phyloP scores from a whole-genome alignment of 805 yeast genomes.

The Geotrichum ghanense region DNA sequence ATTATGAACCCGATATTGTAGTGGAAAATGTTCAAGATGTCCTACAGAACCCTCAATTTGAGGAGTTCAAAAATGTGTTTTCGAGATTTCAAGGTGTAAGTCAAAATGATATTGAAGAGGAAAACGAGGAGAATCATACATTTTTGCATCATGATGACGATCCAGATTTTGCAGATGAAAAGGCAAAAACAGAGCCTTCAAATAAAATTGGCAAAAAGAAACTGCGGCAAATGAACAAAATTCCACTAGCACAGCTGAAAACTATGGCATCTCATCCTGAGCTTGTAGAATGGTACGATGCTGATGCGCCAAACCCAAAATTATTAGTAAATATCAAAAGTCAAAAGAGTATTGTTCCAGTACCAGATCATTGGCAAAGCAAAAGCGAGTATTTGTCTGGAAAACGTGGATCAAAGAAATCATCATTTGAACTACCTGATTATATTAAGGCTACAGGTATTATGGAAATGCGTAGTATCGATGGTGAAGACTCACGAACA shows the following conservation, averaged over 20 bases:
- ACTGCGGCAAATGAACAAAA: conserved; percentile 38
- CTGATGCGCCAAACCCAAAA: conserved; percentile 70
- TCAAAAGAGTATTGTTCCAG: conserved; percentile 53
- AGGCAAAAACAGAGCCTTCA: conserved; percentile 20
- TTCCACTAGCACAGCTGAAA: conserved; percentile 60
- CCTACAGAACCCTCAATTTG: conserved; percentile 23
- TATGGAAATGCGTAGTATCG: conserved; percentile 66
- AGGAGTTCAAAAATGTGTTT: conserved; percentile 27
- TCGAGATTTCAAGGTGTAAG: conserved; percentile 25
- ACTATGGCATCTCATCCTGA: conserved; percentile 52
- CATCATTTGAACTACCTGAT: conserved; percentile 67
- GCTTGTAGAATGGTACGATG: conserved; percentile 76
- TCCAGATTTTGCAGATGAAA: conserved; percentile 20
- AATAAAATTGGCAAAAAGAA: conserved; percentile 34
- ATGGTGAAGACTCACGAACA: conserved; percentile 36
- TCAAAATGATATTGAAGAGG: conserved; percentile 10
- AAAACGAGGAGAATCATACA: conserved; percentile 17
- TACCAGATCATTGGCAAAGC: conserved; percentile 77
- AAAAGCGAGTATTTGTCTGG: conserved; percentile 65
- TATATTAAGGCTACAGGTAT: conserved; percentile 78
- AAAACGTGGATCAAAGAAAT: conserved; percentile 52
- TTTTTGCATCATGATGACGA: conserved; percentile 26
- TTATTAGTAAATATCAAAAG: conserved; percentile 55
- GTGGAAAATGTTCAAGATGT: conserved; percentile 18
- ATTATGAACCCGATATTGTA: conserved; percentile 3